phyloP scores from a whole-genome alignment of 176 grass and related monocot genomes.

The Eremochloa ophiuroides region DNA sequence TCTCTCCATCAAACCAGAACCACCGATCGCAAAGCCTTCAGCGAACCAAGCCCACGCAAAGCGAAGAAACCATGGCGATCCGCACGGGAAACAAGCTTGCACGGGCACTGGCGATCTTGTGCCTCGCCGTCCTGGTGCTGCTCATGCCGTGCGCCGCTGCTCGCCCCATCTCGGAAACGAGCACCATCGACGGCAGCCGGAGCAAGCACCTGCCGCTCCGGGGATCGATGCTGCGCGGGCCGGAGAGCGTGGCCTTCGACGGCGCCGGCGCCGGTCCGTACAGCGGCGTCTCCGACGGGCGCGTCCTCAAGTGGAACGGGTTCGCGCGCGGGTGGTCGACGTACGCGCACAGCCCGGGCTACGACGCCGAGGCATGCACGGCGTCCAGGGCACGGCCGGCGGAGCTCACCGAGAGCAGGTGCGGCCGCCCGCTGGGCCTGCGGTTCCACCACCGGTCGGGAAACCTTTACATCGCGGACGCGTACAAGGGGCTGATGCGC shows the following conservation, averaged over 20 bases:
- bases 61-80: neutral
- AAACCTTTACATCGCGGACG: conserved; percentile 43
- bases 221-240: neutral
- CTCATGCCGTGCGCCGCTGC: neutral
- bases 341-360: conserved; percentile 23
- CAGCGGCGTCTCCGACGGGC: conserved; percentile 40
- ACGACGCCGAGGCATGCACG: neutral
- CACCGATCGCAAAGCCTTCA: neutral
- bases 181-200: neutral
- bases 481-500: conserved; percentile 32
- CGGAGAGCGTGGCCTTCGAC: conserved; percentile 48
- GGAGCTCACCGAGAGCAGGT: conserved; percentile 19
- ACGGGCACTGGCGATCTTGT: neutral
- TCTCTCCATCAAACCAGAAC: neutral
- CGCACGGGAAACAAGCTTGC: neutral
- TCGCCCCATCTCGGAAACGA: neutral
- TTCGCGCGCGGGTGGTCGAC: neutral
- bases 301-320: conserved; percentile 34
- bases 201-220: neutral
- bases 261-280: conserved; percentile 27
- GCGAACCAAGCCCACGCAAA: neutral
- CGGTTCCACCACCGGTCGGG: conserved; percentile 23
- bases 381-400: neutral
- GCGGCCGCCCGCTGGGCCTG: conserved; percentile 37
- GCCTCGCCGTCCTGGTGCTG: neutral